Conservation (phyloP, 208 protist genomes). For the Crithidia acanthocephali region DNA sequence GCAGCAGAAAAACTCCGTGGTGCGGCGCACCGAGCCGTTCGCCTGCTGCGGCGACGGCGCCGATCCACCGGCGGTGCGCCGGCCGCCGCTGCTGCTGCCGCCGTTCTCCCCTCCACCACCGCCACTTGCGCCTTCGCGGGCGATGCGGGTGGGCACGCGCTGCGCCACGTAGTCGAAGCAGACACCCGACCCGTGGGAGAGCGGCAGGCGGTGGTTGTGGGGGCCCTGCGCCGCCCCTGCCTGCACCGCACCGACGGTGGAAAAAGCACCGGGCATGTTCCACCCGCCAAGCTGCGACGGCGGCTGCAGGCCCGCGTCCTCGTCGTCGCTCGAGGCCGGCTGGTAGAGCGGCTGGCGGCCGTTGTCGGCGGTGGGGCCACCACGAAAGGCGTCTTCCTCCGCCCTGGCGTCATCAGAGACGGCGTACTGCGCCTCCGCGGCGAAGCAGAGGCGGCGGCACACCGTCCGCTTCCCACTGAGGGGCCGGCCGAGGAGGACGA, state of each 20-base stretch:
- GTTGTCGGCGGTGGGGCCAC: conserved; percentile 16
- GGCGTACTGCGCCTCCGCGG: conserved; percentile 57
- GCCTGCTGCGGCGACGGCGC: not conserved
- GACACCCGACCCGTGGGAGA: conserved; percentile 65
- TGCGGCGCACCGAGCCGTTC: conserved; percentile 27
- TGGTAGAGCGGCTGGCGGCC: conserved; percentile 34
- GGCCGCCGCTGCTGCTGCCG: not conserved
- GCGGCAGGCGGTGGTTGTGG: conserved; percentile 21
- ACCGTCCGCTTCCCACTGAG: conserved; percentile 81
- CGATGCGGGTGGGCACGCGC: conserved; percentile 43
- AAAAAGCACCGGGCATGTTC: conserved; percentile 19
- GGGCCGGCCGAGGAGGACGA: conserved; percentile 75
- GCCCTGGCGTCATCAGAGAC: not conserved
- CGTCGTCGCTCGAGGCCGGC: conserved; percentile 24
- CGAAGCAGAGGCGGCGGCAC: conserved; percentile 60
- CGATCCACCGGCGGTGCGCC: not conserved
- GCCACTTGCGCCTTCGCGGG: not conserved
- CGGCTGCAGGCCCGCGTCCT: conserved; percentile 10
- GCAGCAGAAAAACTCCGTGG: conserved; percentile 87
- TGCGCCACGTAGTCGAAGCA: conserved; percentile 74
- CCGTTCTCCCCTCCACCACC: not conserved
- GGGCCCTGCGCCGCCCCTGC: conserved; percentile 7
- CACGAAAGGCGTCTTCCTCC: conserved; percentile 4
- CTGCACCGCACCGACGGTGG: conserved; percentile 15
- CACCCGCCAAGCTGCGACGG: conserved; percentile 4